Evolutionary conservation across 2,329 filamentous ascomycete species (phyloP).

Genomic region (Epichloe amarillans): DNA sequence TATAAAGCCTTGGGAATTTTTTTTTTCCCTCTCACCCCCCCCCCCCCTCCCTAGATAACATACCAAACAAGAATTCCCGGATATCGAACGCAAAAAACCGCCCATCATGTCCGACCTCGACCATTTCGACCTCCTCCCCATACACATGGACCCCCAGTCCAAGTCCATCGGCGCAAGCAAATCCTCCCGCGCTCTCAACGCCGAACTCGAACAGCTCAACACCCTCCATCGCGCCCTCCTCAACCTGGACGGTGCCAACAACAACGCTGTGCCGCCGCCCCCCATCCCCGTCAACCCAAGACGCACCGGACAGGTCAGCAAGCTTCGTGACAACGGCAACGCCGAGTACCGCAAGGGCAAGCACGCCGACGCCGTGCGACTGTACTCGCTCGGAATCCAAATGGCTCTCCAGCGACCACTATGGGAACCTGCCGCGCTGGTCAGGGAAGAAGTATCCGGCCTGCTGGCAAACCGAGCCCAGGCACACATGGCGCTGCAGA

Average conservation of each 20-base stretch:
- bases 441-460: constrained; percentile 69
- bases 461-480: constrained; percentile 82
- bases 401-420: constrained; percentile 73
- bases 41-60: no score
- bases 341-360: constrained; percentile 64
- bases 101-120: constrained; percentile 44
- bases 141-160: constrained; percentile 68
- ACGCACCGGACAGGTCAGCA: constrained; percentile 73
- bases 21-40: no score
- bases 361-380: constrained; percentile 60
- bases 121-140: constrained; percentile 69
- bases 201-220: constrained; percentile 65
- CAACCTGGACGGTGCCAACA: constrained; percentile 37
- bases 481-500: constrained; percentile 69
- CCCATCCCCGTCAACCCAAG: constrained; percentile 89
- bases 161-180: constrained; percentile 52
- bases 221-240: constrained; percentile 63
- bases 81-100: background rate
- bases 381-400: constrained; percentile 76
- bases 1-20: no score
- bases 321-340: constrained; percentile 84
- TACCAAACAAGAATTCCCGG: no score
- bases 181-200: constrained; percentile 36
- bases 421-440: constrained; percentile 79
- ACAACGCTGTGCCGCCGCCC: constrained; percentile 57